Conservation (phyloP, 805 yeast species). For the Teunomyces atbi region DNA sequence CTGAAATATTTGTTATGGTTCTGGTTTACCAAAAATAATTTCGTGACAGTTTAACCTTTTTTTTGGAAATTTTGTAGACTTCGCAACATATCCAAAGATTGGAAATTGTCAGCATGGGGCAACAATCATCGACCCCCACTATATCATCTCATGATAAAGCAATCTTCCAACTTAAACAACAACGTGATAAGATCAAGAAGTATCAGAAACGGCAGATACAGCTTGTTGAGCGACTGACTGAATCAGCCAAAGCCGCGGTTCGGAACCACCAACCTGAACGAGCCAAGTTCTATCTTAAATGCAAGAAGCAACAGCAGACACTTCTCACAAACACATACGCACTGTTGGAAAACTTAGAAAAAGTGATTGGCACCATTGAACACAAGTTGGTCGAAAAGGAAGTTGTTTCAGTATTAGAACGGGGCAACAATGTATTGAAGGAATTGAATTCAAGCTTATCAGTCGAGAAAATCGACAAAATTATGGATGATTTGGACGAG, state of each 20-base stretch:
- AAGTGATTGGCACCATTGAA: constrained; percentile 76
- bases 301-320: constrained; percentile 78
- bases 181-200: constrained; percentile 79
- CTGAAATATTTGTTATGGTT: not conserved
- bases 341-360: constrained; percentile 78
- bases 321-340: constrained; percentile 67
- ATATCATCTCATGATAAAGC: constrained; percentile 86
- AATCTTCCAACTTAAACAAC: constrained; percentile 79
- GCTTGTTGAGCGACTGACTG: constrained; percentile 60
- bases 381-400: constrained; percentile 87
- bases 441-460: constrained; percentile 77
- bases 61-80: not conserved
- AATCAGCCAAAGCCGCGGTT: constrained; percentile 57
- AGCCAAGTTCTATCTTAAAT: constrained; percentile 68
- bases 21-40: not conserved
- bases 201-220: constrained; percentile 60
- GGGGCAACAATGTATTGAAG: constrained; percentile 76
- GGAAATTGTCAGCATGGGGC: constrained; percentile 33
- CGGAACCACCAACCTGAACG: constrained; percentile 51
- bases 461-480: constrained; percentile 71
- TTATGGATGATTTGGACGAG: constrained; percentile 82
- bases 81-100: not conserved
- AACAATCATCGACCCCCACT: constrained; percentile 49
- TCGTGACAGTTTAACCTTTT: not conserved
- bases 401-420: constrained; percentile 72